Evolutionary conservation across 2,329 filamentous ascomycete genomes (phyloP).

Genomic region (Neophaeococcomyces aloes): DNA sequence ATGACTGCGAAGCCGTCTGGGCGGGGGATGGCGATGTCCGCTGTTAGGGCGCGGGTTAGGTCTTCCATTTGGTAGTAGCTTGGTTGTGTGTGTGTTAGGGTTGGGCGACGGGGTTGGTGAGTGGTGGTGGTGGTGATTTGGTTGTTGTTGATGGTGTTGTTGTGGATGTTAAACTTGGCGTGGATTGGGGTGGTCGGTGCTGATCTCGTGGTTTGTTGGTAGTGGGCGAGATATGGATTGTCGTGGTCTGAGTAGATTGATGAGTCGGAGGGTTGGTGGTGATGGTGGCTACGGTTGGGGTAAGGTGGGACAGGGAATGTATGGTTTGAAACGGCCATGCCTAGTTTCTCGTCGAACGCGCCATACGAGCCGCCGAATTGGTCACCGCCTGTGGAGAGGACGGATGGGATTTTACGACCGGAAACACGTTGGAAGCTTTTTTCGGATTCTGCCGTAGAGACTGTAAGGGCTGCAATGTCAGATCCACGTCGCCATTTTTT

Average conservation of each 20-base stretch:
- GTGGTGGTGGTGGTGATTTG: too few species aligned
- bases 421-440: slow-evolving; percentile 41
- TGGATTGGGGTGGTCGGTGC: slow-evolving; percentile 14
- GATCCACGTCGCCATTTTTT: slow-evolving; percentile 24
- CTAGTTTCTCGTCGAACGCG: slow-evolving; percentile 19
- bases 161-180: slow-evolving; percentile 5
- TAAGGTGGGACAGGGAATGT: slow-evolving; percentile 12
- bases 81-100: background rate
- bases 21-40: slow-evolving; percentile 9
- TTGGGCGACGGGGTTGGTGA: slow-evolving; percentile 12
- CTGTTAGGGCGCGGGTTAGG: slow-evolving; percentile 18
- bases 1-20: slow-evolving; percentile 27
- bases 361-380: slow-evolving; percentile 18
- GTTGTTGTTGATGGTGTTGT: too few species aligned
- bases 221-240: slow-evolving; percentile 21
- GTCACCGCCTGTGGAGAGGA: slow-evolving; percentile 37
- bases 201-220: slow-evolving; percentile 14
- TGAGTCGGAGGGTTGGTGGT: slow-evolving; percentile 20
- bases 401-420: slow-evolving; percentile 38
- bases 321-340: background rate
- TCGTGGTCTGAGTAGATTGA: slow-evolving; percentile 25
- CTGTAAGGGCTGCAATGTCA: slow-evolving; percentile 24
- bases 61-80: slow-evolving; percentile 11
- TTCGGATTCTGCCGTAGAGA: slow-evolving; percentile 27
- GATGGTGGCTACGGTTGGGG: slow-evolving; percentile 12